Base-by-base conservation (phyloP, 2,329 filamentous ascomycete species). In the Hymenoscyphus occultus region DNA sequence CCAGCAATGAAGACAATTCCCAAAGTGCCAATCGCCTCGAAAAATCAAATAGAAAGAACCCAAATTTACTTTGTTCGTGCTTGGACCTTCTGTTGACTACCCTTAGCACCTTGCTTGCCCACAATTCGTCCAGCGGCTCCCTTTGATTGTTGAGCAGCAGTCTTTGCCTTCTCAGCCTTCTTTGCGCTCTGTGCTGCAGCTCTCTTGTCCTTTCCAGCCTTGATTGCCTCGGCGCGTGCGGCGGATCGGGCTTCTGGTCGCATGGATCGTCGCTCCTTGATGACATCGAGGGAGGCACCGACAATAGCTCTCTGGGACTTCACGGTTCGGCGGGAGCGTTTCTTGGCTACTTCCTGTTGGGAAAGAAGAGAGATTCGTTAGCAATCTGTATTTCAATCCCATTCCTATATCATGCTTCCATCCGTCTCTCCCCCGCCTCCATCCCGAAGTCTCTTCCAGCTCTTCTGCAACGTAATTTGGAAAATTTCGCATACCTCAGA, bases 101-200 rank as follows among this genome's bases (percentile, higher is more conserved):
- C 95, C 89, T 96, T 97, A 73, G 92, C 90, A 78, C 92, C 93
- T 87, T 97, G 92, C 91, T 99, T 99, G 89, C 92, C 93, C 80
- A 90, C 84, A 80, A 96, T 91, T 81, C 91, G 89, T 77, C 82
- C 80, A 74, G 86, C 84, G 84, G 93, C 87, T 78, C 92, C 93
- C 84, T 91, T 90, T 79, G 89, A 83, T 74, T 89, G 86, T 69
- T 74, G 76, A 74, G 90, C 86, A 72, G 93, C 93, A 77, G 76
- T 85, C 91, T 98, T 98, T 77, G 95, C 95, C 92, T 99, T 99
- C 84, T 98, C 93, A 67, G 92, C 91, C 91, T 98, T 99, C 92
- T 98, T 99, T 81, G 88, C 89, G 80, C 88, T 91, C 82, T 92
- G 89, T 70, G 88, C 86, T 71, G 88, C 93, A 73, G 89, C 84